Evolutionary conservation across 176 grass and related monocot genomes (phyloP), one percentile per base, ranked within the genome.

Genomic region (Oryza officinalis): DNA sequence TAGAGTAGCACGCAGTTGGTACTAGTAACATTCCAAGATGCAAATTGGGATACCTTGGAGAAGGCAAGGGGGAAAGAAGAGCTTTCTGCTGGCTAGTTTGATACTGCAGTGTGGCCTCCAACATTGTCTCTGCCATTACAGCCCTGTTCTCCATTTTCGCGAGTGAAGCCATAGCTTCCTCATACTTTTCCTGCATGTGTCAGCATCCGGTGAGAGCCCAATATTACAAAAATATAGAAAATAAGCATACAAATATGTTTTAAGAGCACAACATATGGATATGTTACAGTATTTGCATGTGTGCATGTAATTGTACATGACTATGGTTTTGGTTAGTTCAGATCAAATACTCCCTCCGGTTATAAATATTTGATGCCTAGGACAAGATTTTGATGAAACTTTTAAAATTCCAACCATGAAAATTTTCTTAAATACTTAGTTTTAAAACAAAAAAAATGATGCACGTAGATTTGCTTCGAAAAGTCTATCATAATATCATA

Each of bases 91-190:
- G 97, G 77, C 97, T 92, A 84, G 93, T 86, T 89, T 99, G 93
- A 67, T 99, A 99, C 73, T 99, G 97, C 84, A 99, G 63, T 82
- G 97, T 99, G 76, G 97, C 97, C 78, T 99, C 97, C 87, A 99
- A 87, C 91, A 96, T 96, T 63, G 97, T 96, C 90, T 99, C 97
- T 79, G 97, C 97, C 93, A 99, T 96, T 60, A 99, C 93, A 72
- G 93, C 97, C 60, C 97, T 90, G 76, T 96, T 99, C 86, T 96
- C 93, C 91, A 96, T 90, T 82, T 92, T 81, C 6, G 87, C 52
- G 74, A 99, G 75, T 89, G 85, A 91, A 85, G 87, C 70, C 78
- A 86, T 94, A 75, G 91, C 78, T 85, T 96, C 91, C 83, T 99
- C 97, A 0, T 96, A 94, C 73, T 99, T 99, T 87, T 96, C 93